phyloP scores from a whole-genome alignment of 352 stramenopile genomes.

The Aphanomyces euteiches region DNA sequence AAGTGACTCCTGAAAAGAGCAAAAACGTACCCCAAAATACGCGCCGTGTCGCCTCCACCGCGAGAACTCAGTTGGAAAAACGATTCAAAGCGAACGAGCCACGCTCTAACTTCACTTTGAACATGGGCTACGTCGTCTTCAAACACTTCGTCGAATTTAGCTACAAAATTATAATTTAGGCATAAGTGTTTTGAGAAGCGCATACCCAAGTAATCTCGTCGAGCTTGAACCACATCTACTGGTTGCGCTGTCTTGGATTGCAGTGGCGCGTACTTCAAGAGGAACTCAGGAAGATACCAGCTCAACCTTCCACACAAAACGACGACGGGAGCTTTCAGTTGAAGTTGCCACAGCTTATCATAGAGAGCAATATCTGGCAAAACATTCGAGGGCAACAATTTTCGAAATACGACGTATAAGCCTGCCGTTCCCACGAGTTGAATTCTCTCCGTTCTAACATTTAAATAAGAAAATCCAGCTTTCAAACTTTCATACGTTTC shows the following conservation, averaged over 20 bases:
- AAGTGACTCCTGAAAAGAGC: background rate
- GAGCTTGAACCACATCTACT: slow-evolving; percentile 67
- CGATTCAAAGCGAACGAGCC: slow-evolving; percentile 84
- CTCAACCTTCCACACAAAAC: slow-evolving; percentile 80
- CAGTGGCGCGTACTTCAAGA: slow-evolving; percentile 78
- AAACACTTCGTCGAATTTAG: slow-evolving; percentile 59
- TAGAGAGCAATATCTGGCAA: slow-evolving; percentile 86
- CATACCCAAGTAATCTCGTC: slow-evolving; percentile 73
- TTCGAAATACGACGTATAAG: slow-evolving; percentile 86
- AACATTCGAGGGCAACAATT: slow-evolving; percentile 76
- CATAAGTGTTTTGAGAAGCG: background rate
- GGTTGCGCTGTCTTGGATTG: slow-evolving; percentile 81
- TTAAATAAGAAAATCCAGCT: background rate
- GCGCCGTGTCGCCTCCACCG: slow-evolving; percentile 61
- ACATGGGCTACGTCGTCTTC: slow-evolving; percentile 67
- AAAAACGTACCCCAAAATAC: slow-evolving; percentile 45
- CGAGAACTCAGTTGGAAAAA: slow-evolving; percentile 81
- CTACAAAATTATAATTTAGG: slow-evolving; percentile 3
- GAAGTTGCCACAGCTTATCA: slow-evolving; percentile 87
- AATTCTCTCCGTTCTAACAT: slow-evolving; percentile 50
- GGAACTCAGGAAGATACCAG: slow-evolving; percentile 85
- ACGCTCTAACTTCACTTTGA: slow-evolving; percentile 78
- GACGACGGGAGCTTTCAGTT: slow-evolving; percentile 76
- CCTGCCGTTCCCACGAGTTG: slow-evolving; percentile 84
- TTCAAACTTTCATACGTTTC: slow-evolving; percentile 57